These are phyloP conservation scores for Agastache rugosa DNA, from an alignment of 257 asterid genomes.

Conservation along the genomic window DNA sequence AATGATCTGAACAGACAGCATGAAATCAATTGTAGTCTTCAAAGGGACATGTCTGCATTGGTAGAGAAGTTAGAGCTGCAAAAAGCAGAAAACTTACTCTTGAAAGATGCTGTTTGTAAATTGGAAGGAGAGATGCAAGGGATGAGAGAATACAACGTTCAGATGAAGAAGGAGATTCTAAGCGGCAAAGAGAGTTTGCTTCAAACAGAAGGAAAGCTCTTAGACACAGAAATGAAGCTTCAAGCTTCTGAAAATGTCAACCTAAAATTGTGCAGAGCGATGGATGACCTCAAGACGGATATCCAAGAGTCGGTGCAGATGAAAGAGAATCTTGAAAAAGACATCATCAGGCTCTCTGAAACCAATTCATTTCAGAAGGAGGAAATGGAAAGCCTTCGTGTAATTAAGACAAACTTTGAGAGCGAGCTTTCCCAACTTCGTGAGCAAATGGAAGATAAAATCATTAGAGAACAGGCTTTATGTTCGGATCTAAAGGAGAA, in stretches of 20 bases:
- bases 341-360: slow-evolving; percentile 60
- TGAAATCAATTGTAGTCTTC: slow-evolving; percentile 47
- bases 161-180: slow-evolving; percentile 55
- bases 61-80: slow-evolving; percentile 58
- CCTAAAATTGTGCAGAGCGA: slow-evolving; percentile 49
- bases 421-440: slow-evolving; percentile 59
- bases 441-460: slow-evolving; percentile 62
- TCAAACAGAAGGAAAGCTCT: slow-evolving; percentile 58
- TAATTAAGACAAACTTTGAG: slow-evolving; percentile 51
- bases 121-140: slow-evolving; percentile 63
- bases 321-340: slow-evolving; percentile 56
- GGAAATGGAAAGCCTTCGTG: slow-evolving; percentile 64
- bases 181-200: slow-evolving; percentile 47
- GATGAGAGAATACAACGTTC: slow-evolving; percentile 51
- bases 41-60: slow-evolving; percentile 50
- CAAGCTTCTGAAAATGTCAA: slow-evolving; percentile 60
- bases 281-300: slow-evolving; percentile 60
- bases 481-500: slow-evolving; percentile 63
- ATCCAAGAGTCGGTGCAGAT: slow-evolving; percentile 53
- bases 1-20: slow-evolving; percentile 55
- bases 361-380: slow-evolving; percentile 49
- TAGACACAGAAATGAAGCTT: slow-evolving; percentile 61
- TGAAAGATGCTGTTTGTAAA: slow-evolving; percentile 57
- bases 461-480: slow-evolving; percentile 55
- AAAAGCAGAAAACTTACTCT: slow-evolving; percentile 54